Conservation (phyloP, 2,329 filamentous ascomycete species). For the Tolypocladium paradoxum region DNA sequence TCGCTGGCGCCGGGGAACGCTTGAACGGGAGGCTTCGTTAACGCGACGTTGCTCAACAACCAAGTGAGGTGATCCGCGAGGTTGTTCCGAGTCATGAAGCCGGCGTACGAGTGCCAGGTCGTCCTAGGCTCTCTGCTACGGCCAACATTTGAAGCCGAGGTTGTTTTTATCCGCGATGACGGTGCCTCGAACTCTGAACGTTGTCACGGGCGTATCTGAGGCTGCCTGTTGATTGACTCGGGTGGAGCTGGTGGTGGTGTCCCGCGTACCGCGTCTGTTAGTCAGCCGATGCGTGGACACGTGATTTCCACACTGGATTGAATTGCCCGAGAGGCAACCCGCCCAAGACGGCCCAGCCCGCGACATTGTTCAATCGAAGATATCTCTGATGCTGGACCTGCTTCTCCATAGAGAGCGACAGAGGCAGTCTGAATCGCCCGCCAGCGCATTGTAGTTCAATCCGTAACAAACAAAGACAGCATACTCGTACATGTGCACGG, state of each 20-base stretch:
- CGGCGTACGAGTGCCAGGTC: slow-evolving; percentile 16
- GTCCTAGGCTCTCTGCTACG: slow-evolving; percentile 8
- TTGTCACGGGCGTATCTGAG: background rate
- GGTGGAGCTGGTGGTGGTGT: background rate
- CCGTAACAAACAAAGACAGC: background rate
- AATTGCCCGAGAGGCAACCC: background rate
- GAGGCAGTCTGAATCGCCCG: background rate
- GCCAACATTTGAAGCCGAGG: slow-evolving; percentile 1
- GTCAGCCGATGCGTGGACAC: slow-evolving; percentile 16
- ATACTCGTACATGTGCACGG: background rate
- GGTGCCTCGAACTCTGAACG: background rate
- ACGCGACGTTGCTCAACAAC: slow-evolving; percentile 38
- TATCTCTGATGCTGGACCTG: background rate
- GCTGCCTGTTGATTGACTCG: background rate
- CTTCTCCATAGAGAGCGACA: background rate
- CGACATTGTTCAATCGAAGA: too few relatives aligned
- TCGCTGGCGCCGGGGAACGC: slow-evolving; percentile 23
- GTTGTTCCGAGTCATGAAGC: slow-evolving; percentile 54
- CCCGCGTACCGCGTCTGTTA: slow-evolving; percentile 22
- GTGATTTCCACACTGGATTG: slow-evolving; percentile 4
- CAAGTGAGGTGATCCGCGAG: slow-evolving; percentile 46
- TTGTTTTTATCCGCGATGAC: background rate
- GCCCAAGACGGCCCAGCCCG: too few relatives aligned
- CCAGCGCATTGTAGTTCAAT: background rate
- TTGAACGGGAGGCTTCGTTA: slow-evolving; percentile 28